Base-by-base conservation (phyloP, 495 filamentous ascomycete species). In the Penicillium mononematosum region DNA sequence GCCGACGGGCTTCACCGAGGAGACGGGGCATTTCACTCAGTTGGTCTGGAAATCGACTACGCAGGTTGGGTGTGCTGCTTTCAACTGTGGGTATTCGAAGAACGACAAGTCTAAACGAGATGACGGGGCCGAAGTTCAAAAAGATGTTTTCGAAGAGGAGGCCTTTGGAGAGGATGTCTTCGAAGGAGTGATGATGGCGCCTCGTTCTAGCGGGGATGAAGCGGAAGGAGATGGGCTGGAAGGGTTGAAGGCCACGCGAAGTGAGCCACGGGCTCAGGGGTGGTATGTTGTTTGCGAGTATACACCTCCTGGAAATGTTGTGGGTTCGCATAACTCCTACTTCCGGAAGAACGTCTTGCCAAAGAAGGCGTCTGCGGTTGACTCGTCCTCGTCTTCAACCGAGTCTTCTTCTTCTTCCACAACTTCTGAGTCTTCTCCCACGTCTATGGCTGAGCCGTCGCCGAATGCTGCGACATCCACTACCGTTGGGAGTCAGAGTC, bases 221-320 rank as follows among this genome's bases (percentile, higher is more conserved):
- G 57, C 54, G 12, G 58, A 47, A 20, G 55, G 44, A n/a, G 24
- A 20, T 20, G 45, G 17, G 8, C 12, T 47, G 16, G 8, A 32
- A 17, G n/a, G 16, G 6, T 4, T 34, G 27, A 48, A 48, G 27
- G 16, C n/a, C n/a, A 16, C 36, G 36, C 16, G 45, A 27, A 39
- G 19, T 3, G 38, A 31, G 24, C 43, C 46, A 4, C 47, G 63
- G 19, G 78, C 78, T 10, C 74, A 78, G 25, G 85, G 88, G 7
- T 92, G 85, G 86, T 89, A 82, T 66, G 75, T 94, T 24, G 89
- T 88, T 16, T 96, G 91, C 71, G 88, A 92, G 75, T 96, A 94
- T 71, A 82, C 68, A 60, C 89, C 88, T 4, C 65, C 76, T 2
- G 91, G 91, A 19, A 95, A 96, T 69, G 78, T 93, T 0, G 66